Evolutionary conservation across 495 filamentous ascomycete species (phyloP).

Genomic region (Trichoderma virens): DNA sequence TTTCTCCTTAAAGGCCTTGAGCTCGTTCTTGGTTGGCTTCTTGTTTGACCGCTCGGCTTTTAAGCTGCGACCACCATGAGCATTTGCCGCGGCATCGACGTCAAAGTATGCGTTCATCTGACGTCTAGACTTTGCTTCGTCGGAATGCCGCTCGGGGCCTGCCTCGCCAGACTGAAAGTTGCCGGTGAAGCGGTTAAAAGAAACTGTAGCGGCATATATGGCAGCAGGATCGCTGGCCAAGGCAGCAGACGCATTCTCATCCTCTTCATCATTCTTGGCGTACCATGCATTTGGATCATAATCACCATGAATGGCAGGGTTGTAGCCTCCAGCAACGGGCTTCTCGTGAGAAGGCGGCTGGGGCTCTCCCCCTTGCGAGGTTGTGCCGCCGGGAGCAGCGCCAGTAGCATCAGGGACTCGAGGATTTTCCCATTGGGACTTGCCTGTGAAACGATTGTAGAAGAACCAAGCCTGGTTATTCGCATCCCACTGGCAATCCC

Average conservation of each 20-base stretch:
- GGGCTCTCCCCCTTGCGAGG: neutral
- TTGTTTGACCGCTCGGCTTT: conserved; percentile 86
- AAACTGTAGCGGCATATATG: conserved; percentile 57
- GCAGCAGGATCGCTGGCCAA: conserved; percentile 62
- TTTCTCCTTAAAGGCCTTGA: conserved; percentile 69
- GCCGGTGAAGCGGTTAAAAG: conserved; percentile 92
- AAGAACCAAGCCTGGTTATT: conserved; percentile 72
- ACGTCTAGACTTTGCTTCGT: conserved; percentile 78
- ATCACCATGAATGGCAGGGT: conserved; percentile 89
- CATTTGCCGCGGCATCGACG: conserved; percentile 94
- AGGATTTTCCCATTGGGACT: conserved; percentile 86
- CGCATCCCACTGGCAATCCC: conserved; percentile 78
- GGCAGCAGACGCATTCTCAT: conserved; percentile 18
- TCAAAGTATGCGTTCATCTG: conserved; percentile 97
- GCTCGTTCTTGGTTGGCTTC: conserved; percentile 76
- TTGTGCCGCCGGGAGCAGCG: conserved; percentile 17
- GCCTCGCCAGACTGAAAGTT: conserved; percentile 69
- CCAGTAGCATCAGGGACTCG: conserved; percentile 49
- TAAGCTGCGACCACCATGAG: conserved; percentile 82
- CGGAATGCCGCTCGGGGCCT: conserved; percentile 53
- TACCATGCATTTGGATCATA: conserved; percentile 94
- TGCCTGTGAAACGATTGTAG: conserved; percentile 71
- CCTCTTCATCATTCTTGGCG: conserved; percentile 41
- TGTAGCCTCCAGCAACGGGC: conserved; percentile 62
- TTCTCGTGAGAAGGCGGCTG: conserved; percentile 2